Evolutionary conservation across 257 asterid species (phyloP).

Genomic region (Cruciata laevipes): DNA sequence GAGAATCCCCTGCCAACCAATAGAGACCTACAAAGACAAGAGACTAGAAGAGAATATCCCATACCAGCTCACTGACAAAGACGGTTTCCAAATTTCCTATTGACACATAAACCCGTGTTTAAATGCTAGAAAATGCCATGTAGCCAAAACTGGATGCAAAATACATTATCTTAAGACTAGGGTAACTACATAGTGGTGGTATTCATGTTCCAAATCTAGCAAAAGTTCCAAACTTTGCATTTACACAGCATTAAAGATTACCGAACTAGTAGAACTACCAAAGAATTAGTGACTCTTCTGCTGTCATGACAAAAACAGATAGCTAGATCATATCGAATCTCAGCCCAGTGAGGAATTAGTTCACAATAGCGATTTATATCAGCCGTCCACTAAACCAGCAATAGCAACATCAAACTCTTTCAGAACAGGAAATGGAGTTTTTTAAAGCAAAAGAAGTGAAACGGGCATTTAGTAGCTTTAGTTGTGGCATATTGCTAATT

Average conservation of each 20-base stretch:
- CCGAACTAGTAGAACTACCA: slow-evolving; percentile 2
- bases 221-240: not conserved
- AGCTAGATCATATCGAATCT: not conserved
- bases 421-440: not conserved
- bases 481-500: not conserved
- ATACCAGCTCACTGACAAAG: slow-evolving; percentile 28
- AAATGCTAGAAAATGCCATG: not conserved
- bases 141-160: slow-evolving; percentile 1
- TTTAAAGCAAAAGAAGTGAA: not conserved
- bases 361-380: not conserved
- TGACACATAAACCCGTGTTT: slow-evolving; percentile 1
- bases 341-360: not conserved
- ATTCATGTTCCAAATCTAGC: slow-evolving; percentile 5
- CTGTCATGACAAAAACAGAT: not conserved
- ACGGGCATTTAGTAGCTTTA: not conserved
- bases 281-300: not conserved
- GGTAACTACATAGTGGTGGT: slow-evolving; percentile 8
- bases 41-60: slow-evolving; percentile 5
- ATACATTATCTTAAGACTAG: not conserved
- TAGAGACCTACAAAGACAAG: not conserved
- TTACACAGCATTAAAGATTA: not conserved
- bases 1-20: slow-evolving; percentile 18
- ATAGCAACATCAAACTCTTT: not conserved
- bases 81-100: slow-evolving; percentile 25
- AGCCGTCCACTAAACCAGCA: not conserved